These are phyloP conservation scores for Aphanomyces invadans DNA, from an alignment of 352 stramenopile genomes.

Conservation along the genomic window DNA sequence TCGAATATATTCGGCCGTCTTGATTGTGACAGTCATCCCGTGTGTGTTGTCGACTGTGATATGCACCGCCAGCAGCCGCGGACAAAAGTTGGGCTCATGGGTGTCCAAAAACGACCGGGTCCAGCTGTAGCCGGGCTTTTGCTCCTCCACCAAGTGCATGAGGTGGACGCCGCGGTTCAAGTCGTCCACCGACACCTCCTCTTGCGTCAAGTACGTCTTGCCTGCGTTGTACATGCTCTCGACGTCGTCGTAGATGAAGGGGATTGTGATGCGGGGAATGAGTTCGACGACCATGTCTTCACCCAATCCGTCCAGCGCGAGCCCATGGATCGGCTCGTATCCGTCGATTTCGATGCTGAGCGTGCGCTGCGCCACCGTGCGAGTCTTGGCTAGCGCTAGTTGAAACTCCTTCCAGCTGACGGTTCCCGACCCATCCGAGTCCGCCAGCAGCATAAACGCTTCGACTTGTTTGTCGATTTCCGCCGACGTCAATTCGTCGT, in stretches of 20 bases:
- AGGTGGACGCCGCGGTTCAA: constrained; percentile 70
- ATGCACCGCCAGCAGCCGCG: constrained; percentile 57
- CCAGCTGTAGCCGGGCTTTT: constrained; percentile 76
- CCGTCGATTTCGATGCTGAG: constrained; percentile 73
- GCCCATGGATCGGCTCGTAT: constrained; percentile 51
- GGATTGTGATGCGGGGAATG: constrained; percentile 2
- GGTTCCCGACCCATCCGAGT: constrained; percentile 65
- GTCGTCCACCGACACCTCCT: constrained; percentile 36
- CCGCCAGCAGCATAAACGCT: constrained; percentile 69
- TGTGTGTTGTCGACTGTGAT: constrained; percentile 64
- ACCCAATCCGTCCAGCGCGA: constrained; percentile 58
- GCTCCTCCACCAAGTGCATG: constrained; percentile 52
- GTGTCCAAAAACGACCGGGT: constrained; percentile 74
- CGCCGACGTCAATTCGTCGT: constrained; percentile 38
- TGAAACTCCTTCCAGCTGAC: constrained; percentile 86
- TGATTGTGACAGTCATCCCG: constrained; percentile 71
- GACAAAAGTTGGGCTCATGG: constrained; percentile 58
- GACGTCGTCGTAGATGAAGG: constrained; percentile 32
- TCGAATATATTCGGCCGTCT: constrained; percentile 56
- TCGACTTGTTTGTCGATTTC: constrained; percentile 54
- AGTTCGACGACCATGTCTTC: constrained; percentile 61
- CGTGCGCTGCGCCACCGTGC: constrained; percentile 54
- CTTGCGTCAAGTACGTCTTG: constrained; percentile 53
- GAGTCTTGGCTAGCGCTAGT: constrained; percentile 67
- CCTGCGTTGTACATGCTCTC: constrained; percentile 59